Base-by-base conservation (phyloP, 2,329 filamentous ascomycete species). In the Alternaria hordeiaustralica region DNA sequence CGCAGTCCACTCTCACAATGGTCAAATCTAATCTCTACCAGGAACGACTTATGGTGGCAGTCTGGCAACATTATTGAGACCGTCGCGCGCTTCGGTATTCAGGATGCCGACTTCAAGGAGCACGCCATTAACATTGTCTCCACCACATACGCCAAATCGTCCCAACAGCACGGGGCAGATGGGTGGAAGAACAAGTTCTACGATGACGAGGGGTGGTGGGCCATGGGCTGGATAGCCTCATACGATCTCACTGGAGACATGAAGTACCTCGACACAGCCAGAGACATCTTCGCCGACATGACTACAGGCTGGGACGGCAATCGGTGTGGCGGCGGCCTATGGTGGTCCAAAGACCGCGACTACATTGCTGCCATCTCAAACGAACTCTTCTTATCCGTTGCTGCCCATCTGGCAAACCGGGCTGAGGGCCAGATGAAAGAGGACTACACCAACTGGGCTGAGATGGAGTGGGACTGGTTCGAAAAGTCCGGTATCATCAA, bases 191-290 rank as follows among this genome's bases (percentile, higher is more conserved):
- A 87, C 63, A 82, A 84, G 7, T 88, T 79, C 62, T 88, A 87
- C 66, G 88, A 90, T 65, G 88, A 89, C 69, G 85, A 87, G 71
- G 84, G 86, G n/a, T 89, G 88, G 88, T 90, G 88, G 88, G 87
- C 84, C 10, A 81, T 89, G 61, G 87, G 82, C 18, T 84, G 87
- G 82, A 85, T 89, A 57, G 83, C 85, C 23, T 80, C 85, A 5
- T 88, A 83, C 70, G 88, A 90, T 70, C 78, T 87, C 15, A 87
- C 87, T 0, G 77, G 80, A 4, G 79, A 88, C 47, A 36, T 66
- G 2, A 80, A 82, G n/a, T 90, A 87, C 66, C 84, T 90, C 43
- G 73, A 86, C 50, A 81, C 83, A 6, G 86, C 87, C 9, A 81
- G 82, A 58, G 75, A 81, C 33, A 84, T 89, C 60, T 89, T 88